Evolutionary conservation across 1,284 basidiomycete species (phyloP).

Genomic region (Trichosporon sp.): DNA sequence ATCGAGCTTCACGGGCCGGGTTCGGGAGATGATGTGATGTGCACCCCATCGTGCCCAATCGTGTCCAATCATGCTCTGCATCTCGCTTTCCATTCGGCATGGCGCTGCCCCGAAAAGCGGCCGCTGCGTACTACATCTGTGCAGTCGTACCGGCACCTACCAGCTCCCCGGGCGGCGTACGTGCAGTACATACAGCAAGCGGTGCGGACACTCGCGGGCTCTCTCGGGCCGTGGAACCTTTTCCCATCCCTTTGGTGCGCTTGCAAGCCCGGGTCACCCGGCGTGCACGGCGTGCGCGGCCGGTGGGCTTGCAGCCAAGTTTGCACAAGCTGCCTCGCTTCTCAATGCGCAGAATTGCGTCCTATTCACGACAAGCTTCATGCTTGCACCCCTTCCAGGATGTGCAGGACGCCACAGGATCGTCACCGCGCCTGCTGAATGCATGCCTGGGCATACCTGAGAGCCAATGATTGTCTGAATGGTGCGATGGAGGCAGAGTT

Average conservation of each 20-base stretch:
- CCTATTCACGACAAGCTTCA: neutral
- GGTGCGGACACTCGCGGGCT: no score
- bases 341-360: neutral
- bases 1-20: neutral
- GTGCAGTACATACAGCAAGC: no score
- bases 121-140: no score
- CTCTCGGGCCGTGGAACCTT: neutral
- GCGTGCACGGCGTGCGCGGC: no score
- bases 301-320: neutral
- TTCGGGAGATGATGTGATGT: neutral
- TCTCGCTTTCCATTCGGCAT: neutral
- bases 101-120: no score
- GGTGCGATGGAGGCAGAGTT: neutral
- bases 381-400: neutral
- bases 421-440: neutral
- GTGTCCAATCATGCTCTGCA: no score
- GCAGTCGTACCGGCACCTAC: no score
- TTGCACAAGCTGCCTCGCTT: neutral
- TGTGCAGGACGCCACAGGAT: neutral
- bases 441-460: neutral
- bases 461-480: conserved; percentile 3
- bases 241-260: neutral
- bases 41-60: neutral
- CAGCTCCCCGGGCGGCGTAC: neutral
- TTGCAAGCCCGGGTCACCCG: no score